These are phyloP conservation scores for Hypomontagnella submonticulosa DNA, from an alignment of 495 filamentous ascomycete species.

Conservation along the genomic window DNA sequence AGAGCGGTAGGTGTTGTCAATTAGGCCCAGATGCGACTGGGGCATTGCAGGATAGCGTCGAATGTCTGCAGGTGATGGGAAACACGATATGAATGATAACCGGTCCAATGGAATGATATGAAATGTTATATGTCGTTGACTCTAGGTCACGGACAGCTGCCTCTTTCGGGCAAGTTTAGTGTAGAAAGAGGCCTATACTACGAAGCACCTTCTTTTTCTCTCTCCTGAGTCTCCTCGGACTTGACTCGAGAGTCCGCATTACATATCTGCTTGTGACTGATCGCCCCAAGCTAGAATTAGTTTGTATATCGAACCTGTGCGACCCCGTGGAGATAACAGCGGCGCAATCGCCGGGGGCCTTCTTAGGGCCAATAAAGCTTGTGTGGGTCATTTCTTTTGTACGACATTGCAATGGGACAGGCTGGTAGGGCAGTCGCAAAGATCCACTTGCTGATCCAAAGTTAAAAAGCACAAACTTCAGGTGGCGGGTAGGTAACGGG, in stretches of 20 bases:
- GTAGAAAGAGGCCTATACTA: slow-evolving; percentile 16
- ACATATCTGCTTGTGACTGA: slow-evolving; percentile 1
- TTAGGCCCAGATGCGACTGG: slow-evolving; percentile 17
- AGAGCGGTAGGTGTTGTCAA: slow-evolving; percentile 20
- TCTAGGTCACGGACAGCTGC: slow-evolving; percentile 26
- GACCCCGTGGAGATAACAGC: slow-evolving; percentile 4
- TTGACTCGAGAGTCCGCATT: slow-evolving; percentile 6
- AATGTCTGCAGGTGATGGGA: slow-evolving; percentile 27
- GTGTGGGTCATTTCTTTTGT: slow-evolving; percentile 7
- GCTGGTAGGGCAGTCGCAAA: not conserved
- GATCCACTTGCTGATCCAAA: not conserved
- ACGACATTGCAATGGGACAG: not conserved
- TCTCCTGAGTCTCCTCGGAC: not conserved
- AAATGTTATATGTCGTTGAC: slow-evolving; percentile 5
- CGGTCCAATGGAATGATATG: slow-evolving; percentile 21
- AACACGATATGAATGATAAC: slow-evolving; percentile 30
- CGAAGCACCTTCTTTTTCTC: not conserved
- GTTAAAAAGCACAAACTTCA: not conserved
- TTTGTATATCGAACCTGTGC: slow-evolving; percentile 4
- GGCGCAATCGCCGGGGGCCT: slow-evolving; percentile 4
- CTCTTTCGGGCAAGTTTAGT: slow-evolving; percentile 13
- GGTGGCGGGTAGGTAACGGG: no score
- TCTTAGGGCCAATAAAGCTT: not conserved
- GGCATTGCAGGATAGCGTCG: slow-evolving; percentile 17
- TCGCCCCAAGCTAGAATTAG: slow-evolving; percentile 5